These are phyloP conservation scores for Tritrichomonas foetus DNA, from an alignment of 208 protist genomes.

Conservation along the genomic window DNA sequence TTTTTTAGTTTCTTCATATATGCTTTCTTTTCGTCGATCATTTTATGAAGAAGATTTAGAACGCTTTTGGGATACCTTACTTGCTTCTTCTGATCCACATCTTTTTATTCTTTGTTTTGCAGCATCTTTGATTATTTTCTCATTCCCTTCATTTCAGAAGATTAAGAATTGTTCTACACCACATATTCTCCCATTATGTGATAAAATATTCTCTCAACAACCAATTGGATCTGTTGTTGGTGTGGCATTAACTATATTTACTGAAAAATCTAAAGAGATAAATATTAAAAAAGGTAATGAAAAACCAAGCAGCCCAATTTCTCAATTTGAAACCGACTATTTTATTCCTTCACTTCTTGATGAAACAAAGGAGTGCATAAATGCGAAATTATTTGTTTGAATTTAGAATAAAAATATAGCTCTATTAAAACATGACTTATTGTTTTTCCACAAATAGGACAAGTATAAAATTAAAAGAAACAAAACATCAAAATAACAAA, in stretches of 20 bases:
- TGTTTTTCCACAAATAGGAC: too few relatives aligned
- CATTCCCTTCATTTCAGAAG: background rate
- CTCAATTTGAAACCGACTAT: too few relatives aligned
- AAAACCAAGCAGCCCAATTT: too few relatives aligned
- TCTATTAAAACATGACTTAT: too few relatives aligned
- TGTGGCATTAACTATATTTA: background rate
- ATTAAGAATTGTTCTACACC: background rate
- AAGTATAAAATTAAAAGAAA: too few relatives aligned
- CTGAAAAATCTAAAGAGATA: too few relatives aligned
- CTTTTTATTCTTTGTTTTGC: background rate
- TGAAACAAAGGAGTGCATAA: too few relatives aligned
- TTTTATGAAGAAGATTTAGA: background rate
- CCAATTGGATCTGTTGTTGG: background rate
- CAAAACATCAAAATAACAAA: too few relatives aligned
- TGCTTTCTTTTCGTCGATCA: background rate
- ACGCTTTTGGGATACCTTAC: background rate
- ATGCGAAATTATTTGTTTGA: too few relatives aligned
- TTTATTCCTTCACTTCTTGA: too few relatives aligned
- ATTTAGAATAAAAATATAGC: too few relatives aligned
- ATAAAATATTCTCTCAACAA: background rate
- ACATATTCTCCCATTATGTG: background rate
- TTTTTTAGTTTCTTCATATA: conserved; percentile 22
- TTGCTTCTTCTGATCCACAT: background rate
- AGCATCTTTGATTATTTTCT: background rate
- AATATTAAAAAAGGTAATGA: too few relatives aligned